A percentile compares a stretch with the other conserved stretches of the same genome.
These are phyloP conservation scores for Conidiobolus incongruus DNA, from an alignment of 371 early-diverging fungal species.

Conservation along the genomic window DNA sequence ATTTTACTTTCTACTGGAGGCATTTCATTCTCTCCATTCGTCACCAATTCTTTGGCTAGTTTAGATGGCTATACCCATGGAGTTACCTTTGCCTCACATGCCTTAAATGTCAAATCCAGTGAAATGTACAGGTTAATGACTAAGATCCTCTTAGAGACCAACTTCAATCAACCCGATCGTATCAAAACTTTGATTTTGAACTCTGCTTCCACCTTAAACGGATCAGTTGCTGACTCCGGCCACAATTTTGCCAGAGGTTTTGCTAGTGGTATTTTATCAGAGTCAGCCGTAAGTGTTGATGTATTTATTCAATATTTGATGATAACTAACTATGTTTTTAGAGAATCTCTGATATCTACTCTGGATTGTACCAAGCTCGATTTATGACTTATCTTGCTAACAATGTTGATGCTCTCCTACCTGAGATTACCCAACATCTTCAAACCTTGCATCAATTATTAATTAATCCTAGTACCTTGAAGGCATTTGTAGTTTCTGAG, in stretches of 20 bases:
- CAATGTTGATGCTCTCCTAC: slow-evolving; percentile 23
- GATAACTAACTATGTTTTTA: slow-evolving; percentile 2
- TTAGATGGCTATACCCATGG: slow-evolving; percentile 29
- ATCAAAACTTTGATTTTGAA: slow-evolving; percentile 43
- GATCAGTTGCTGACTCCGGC: slow-evolving; percentile 64
- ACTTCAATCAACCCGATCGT: slow-evolving; percentile 48
- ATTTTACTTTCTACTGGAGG: slow-evolving; percentile 75
- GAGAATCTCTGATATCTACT: slow-evolving; percentile 23
- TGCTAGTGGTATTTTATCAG: slow-evolving; percentile 39
- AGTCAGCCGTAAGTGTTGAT: slow-evolving; percentile 16
- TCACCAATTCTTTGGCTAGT: slow-evolving; percentile 22
- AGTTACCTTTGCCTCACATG: slow-evolving; percentile 28
- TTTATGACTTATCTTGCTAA: slow-evolving; percentile 48
- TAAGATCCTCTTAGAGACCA: slow-evolving; percentile 43
- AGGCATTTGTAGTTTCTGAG: slow-evolving; percentile 5
- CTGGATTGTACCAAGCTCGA: slow-evolving; percentile 58
- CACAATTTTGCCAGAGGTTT: slow-evolving; percentile 61
- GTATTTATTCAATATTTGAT: neutral
- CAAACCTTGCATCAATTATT: neutral
- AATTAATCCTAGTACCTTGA: slow-evolving; percentile 23
- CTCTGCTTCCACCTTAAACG: slow-evolving; percentile 44
- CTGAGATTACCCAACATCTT: neutral
- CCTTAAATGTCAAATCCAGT: slow-evolving; percentile 49
- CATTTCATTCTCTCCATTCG: slow-evolving; percentile 34
- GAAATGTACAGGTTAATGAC: slow-evolving; percentile 46